These are phyloP conservation scores for Angophora floribunda DNA, from an alignment of 345 rosid genomes.

Conservation along the genomic window DNA sequence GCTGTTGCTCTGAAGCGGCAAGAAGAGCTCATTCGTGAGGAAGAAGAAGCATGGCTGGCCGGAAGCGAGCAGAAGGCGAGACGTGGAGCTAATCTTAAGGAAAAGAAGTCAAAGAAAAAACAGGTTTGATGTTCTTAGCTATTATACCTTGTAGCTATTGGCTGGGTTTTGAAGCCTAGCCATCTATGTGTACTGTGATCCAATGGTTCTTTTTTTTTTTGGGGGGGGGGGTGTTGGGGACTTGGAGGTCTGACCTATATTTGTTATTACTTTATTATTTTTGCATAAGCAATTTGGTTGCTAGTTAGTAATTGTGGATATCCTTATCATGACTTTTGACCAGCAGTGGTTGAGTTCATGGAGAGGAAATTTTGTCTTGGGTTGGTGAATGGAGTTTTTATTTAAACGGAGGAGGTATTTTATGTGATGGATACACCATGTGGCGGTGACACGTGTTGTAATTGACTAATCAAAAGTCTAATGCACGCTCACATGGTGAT, in stretches of 20 bases:
- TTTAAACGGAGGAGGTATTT: neutral
- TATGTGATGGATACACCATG: neutral
- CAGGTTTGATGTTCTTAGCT: constrained; percentile 32
- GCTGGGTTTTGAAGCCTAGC: neutral
- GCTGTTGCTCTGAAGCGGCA: constrained; percentile 88
- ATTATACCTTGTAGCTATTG: neutral
- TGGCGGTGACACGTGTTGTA: neutral
- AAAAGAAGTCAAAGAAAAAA: constrained; percentile 87
- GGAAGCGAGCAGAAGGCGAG: constrained; percentile 77
- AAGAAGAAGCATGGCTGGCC: constrained; percentile 80
- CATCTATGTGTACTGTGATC: neutral
- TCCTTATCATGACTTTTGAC: neutral
- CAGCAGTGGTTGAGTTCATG: neutral
- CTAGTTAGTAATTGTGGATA: neutral
- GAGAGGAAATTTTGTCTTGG: neutral
- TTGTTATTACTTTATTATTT: neutral
- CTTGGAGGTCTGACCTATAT: neutral
- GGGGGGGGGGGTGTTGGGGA: neutral
- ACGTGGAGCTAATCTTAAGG: constrained; percentile 62
- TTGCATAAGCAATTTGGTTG: neutral
- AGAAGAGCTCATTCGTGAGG: constrained; percentile 95
- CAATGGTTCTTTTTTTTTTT: neutral
- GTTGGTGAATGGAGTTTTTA: neutral
- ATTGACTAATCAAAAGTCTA: neutral
- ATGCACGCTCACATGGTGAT: neutral